phyloP scores from a whole-genome alignment of 164 flowering plant genomes.

The Vitis riparia region DNA sequence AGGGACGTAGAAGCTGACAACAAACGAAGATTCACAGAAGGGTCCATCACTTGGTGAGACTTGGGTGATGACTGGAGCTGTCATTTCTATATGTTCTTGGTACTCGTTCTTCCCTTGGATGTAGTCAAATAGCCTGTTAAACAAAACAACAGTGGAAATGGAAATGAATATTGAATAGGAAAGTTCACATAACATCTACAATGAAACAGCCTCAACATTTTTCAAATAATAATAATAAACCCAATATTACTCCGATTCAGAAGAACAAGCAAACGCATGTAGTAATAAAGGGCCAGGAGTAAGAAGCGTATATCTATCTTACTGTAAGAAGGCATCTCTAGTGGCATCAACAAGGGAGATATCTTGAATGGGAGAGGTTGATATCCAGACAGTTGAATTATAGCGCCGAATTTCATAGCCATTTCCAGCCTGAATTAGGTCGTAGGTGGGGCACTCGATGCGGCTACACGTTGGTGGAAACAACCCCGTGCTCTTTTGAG shows the following conservation, averaged over 20 bases:
- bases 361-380: conserved; percentile 67
- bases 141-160: conserved; percentile 1
- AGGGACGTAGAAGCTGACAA: conserved; percentile 81
- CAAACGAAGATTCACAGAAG: conserved; percentile 72
- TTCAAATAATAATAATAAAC: no score
- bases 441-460: conserved; percentile 81
- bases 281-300: not conserved
- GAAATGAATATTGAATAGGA: not conserved
- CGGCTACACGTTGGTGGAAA: conserved; percentile 63
- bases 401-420: conserved; percentile 82
- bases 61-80: conserved; percentile 81
- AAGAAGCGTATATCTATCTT: conserved; percentile 18
- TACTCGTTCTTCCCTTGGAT: conserved; percentile 83
- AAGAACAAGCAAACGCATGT: no score
- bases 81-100: conserved; percentile 70
- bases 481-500: not conserved
- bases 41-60: conserved; percentile 87
- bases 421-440: conserved; percentile 45
- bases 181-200: no score
- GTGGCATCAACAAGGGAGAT: conserved; percentile 77
- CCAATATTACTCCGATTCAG: no score
- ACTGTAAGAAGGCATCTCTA: conserved; percentile 66
- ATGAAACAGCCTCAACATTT: no score
- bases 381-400: conserved; percentile 63
- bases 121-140: conserved; percentile 69